A percentile compares a stretch with the other conserved stretches of the same genome.
Evolutionary conservation across 2,329 filamentous ascomycete genomes (phyloP).

Genomic region (Zymoseptoria ardabiliae): DNA sequence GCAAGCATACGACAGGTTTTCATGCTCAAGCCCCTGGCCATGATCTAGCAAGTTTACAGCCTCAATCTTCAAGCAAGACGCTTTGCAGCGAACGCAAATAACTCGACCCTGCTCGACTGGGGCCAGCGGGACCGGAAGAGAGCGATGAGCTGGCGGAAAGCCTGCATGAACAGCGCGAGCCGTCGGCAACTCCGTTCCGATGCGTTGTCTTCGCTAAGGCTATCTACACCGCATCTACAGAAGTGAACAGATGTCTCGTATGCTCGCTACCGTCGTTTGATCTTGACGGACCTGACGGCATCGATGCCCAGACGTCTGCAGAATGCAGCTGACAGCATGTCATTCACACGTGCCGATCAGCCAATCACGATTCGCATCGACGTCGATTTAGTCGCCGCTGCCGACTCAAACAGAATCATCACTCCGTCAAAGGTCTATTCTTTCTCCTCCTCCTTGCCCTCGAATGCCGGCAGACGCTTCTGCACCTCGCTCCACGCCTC

Average conservation of each 20-base stretch:
- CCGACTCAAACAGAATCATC: not conserved
- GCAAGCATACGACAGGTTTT: not conserved
- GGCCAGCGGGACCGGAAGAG: not conserved
- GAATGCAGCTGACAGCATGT: not conserved
- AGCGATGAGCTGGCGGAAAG: not conserved
- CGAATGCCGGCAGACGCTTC: conserved; percentile 73
- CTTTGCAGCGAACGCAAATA: not conserved
- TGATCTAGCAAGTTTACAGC: not conserved
- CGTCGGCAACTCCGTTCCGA: not conserved
- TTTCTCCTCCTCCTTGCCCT: conserved; percentile 58
- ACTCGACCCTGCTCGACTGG: not conserved
- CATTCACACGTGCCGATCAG: not conserved
- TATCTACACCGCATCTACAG: not conserved
- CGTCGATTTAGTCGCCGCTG: not conserved
- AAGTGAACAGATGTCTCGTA: not conserved
- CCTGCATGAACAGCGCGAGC: not conserved
- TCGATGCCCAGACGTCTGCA: not conserved
- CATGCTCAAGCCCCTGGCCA: not conserved
- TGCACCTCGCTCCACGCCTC: conserved; percentile 65
- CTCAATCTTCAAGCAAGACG: not conserved
- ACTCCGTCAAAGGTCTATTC: conserved; percentile 10
- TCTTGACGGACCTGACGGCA: not conserved
- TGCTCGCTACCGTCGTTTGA: not conserved
- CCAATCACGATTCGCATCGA: not conserved
- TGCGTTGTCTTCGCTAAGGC: not conserved